Base-by-base conservation (phyloP, 805 yeast genomes). In the Torulaspora franciscae region DNA sequence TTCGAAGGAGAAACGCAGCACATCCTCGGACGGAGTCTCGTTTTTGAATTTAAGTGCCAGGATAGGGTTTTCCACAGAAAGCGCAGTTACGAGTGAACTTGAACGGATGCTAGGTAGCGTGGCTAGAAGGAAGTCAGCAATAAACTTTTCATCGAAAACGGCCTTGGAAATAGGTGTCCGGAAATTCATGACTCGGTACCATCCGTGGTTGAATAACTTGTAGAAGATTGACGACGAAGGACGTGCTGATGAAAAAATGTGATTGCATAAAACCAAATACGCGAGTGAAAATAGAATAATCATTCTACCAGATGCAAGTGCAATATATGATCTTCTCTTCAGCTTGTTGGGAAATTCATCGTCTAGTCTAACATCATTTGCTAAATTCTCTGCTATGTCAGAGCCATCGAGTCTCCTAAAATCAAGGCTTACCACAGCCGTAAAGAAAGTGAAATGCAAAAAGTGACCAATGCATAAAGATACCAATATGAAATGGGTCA, bases 351-450 rank as follows among this genome's bases (percentile, higher is more conserved):
- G 9, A 10, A 32, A 17, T 11, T 47, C 41, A 11, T 44, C 40
- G 39, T 45, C 52, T 15, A 46, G 27, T 15, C 37, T 25, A 9
- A 46, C 10, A 15, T 39, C 41, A 37, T 29, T 29, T 7, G 36
- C 41, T 10, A 33, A 19, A 23, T 29, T 7, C 76, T 58, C 13
- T 34, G 8, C 7, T 9, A 80, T 58, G 48, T 81, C 87, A 11
- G 75, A 75, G 13, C 82, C 69, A 52, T 83, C 90, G 23, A 75
- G 61, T 43, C 87, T 71, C 37, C 81, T 74, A 25, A 81, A 65
- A 64, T 87, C 95, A 30, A 86, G 75, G 13, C 83, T 72, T 25
- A 85, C 65, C 1, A 85, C 77, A 0, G 88, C 79, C 1, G 80
- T 68, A 47, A 85, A 76, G 60, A 72, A 85, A 1, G 90, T 76